Base-by-base conservation (phyloP, 305 asterid species). In the Coffea humblotiana region DNA sequence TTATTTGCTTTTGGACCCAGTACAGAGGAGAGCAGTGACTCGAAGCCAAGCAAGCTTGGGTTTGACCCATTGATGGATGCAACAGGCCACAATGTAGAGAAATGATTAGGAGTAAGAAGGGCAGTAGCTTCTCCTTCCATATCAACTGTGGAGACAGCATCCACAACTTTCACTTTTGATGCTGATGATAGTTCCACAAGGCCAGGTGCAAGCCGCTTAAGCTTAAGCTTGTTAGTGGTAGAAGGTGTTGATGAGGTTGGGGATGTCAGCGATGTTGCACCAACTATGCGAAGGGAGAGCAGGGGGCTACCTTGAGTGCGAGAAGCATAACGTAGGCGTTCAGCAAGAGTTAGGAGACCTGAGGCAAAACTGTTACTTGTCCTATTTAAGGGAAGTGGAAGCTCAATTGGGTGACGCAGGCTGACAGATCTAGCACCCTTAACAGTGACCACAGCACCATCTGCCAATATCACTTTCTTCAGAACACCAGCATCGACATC, bases 391-490 rank as follows among this genome's bases (percentile, higher is more conserved):
- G 99, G 99, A 54, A 95, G 96, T 15, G 98, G 96, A 72, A 95
- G 93, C 87, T 92, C 93, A 51, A 95, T 76, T 8, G 97, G 96
- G 71, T 92, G 95, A 16, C 97, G 97, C 60, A 93, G 76, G 87
- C 97, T 91, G 32, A 95, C 97, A 74, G 98, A 93, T 83, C 94
- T 89, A 51, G 99, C 99, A 78, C 99, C 99, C 86, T 90, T 93
- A 6, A 95, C 92, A 1, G 98, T 95, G 78, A 95, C 97, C 51
- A 91, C 95, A 4, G 97, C 97, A 21, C 99, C 99, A 48, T 95
- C 98, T 13, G 98, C 96, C 82, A 93, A 74, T 48, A 93, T 89
- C 67, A 95, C 97, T 85, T 93, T 91, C 89, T 90, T 93, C 83
- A 95, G 82, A 79, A 87, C 94, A 75, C 98, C 98, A 68, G 98